Conservation (phyloP, 805 yeast genomes). For the Yamadazyma sp. region DNA sequence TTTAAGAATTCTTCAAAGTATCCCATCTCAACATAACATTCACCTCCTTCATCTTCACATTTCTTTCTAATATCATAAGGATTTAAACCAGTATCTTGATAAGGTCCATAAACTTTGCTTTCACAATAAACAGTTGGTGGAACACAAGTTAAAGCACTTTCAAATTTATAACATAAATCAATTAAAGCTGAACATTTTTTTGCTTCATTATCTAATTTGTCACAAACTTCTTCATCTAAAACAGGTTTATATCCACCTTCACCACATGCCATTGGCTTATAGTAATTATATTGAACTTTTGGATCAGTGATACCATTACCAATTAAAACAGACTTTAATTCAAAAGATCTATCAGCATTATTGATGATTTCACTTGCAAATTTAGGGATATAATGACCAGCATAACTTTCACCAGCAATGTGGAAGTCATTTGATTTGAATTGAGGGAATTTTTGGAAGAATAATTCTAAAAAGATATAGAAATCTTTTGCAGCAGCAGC, state of each 20-base stretch:
- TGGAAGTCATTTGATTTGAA: conserved; percentile 61
- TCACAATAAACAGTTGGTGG: conserved; percentile 38
- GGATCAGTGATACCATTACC: conserved; percentile 48
- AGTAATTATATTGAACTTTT: conserved; percentile 35
- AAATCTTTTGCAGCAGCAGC: conserved; percentile 87
- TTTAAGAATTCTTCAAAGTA: conserved; percentile 53
- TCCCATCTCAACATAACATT: conserved; percentile 52
- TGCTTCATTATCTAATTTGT: conserved; percentile 30
- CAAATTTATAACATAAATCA: conserved; percentile 29
- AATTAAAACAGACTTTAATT: conserved; percentile 37
- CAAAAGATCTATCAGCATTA: conserved; percentile 51
- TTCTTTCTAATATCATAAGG: conserved; percentile 60
- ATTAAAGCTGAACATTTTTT: conserved; percentile 32
- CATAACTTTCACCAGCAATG: conserved; percentile 91
- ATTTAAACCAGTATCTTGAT: conserved; percentile 51
- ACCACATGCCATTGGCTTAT: conserved; percentile 46
- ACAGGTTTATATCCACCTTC: conserved; percentile 43
- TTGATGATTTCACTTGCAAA: conserved; percentile 78
- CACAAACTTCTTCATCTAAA: conserved; percentile 29
- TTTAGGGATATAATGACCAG: conserved; percentile 91
- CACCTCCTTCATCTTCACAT: conserved; percentile 47
- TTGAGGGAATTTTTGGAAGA: conserved; percentile 81
- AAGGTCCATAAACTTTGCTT: conserved; percentile 25
- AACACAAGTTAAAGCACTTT: conserved; percentile 35
- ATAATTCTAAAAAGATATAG: conserved; percentile 75